Base-by-base conservation (phyloP, 495 filamentous ascomycete genomes). In the Penicillium simplicissimum region DNA sequence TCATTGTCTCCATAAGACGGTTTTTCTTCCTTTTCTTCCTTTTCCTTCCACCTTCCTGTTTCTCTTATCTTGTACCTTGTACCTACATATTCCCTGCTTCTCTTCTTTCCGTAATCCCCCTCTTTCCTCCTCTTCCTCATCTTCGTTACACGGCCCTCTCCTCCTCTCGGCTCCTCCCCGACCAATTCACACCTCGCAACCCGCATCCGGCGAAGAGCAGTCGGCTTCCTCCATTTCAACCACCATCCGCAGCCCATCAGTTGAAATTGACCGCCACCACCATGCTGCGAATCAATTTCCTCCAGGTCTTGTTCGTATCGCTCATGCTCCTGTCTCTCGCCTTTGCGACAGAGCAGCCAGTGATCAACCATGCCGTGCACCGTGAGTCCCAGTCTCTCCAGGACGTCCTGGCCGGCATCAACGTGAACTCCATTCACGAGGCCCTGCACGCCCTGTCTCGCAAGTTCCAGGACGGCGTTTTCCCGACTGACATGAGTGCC, bases 381-480 rank as follows among this genome's bases (percentile, higher is more conserved):
- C 62, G 67, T 68, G 67, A 72, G 67, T 71, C 71, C 55, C 69
- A 72, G 67, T 71, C 71, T 58, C 70, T 81, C 60, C 69, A 76
- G 54, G 71, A 76, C n/a, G 65, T 79, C 2, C 69, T 76, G n/a
- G 73, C 71, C 56, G 66, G 74, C 54, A 74, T 77, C 58, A 66
- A 78, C 48, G 74, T 74, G 38, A 65, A 70, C 48, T 69, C 74
- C 45, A 65, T 84, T 35, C 82, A 85, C 68, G 74, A 76, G 56
- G 79, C 76, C 48, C 72, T 85, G 51, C 82, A 85, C 64, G 69
- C 70, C 55, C 71, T 80, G 52, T 76, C 79, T 57, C 71, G 70
- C 42, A 81, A 78, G 65, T 85, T 81, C 67, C 74, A 79, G 58
- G 72, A 85, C 67, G 83, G 82, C 63, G 75, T 83, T 66, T 84